Evolutionary conservation across 106 monocot species (phyloP).

Genomic region (Cymbidium sinense): DNA sequence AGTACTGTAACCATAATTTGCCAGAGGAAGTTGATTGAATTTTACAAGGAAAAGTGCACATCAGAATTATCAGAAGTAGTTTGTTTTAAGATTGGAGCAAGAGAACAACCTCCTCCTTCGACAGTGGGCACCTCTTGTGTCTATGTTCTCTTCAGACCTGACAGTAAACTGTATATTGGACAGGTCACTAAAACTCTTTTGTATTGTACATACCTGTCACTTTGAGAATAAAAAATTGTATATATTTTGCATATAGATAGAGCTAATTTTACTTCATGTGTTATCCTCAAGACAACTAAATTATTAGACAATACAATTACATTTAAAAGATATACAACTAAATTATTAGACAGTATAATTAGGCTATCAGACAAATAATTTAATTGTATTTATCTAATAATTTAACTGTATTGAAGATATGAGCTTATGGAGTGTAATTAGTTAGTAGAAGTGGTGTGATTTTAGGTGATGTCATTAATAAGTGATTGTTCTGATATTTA

Average conservation of each 20-base stretch:
- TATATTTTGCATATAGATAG: background rate
- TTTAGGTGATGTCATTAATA: too few relatives aligned
- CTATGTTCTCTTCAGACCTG: slow-evolving; percentile 73
- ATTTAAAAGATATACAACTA: too few relatives aligned
- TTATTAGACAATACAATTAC: too few relatives aligned
- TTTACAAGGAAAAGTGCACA: slow-evolving; percentile 41
- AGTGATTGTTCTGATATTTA: too few relatives aligned
- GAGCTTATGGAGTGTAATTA: too few relatives aligned
- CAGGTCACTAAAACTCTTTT: slow-evolving; percentile 45
- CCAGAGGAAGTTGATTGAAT: slow-evolving; percentile 54
- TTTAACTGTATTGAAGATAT: too few relatives aligned
- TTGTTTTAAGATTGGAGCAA: slow-evolving; percentile 54
- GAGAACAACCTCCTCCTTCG: slow-evolving; percentile 92
- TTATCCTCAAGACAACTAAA: too few relatives aligned
- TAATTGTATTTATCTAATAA: too few relatives aligned
- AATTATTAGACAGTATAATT: too few relatives aligned
- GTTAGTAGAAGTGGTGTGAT: too few relatives aligned
- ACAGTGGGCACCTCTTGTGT: slow-evolving; percentile 75
- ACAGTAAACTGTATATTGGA: slow-evolving; percentile 81
- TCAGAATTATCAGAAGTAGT: slow-evolving; percentile 34
- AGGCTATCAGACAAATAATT: too few relatives aligned
- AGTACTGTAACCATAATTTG: slow-evolving; percentile 53
- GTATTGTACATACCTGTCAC: background rate
- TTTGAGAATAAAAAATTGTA: background rate
- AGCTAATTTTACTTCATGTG: too few relatives aligned